Evolutionary conservation across 2,329 filamentous ascomycete genomes (phyloP).

Genomic region (Geoglossum cookeanum): DNA sequence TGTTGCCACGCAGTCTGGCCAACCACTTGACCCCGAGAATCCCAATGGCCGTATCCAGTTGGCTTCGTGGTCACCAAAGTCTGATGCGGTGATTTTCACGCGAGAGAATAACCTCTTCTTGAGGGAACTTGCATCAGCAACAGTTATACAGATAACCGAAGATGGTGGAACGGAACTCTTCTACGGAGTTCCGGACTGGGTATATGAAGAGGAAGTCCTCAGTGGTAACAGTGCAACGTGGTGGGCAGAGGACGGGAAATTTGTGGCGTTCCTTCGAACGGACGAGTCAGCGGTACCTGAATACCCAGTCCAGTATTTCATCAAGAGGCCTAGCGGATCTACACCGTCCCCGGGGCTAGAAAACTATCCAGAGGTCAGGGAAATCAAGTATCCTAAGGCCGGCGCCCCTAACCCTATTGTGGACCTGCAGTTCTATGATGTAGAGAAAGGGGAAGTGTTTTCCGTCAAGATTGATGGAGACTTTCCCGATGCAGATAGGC

Average conservation of each 20-base stretch:
- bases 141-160: conserved; percentile 54
- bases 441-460: conserved; percentile 59
- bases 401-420: conserved; percentile 87
- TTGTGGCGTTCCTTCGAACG: conserved; percentile 77
- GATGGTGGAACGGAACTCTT: conserved; percentile 82
- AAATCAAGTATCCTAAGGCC: conserved; percentile 96
- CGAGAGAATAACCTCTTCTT: conserved; percentile 79
- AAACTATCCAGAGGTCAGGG: conserved; percentile 70
- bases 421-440: conserved; percentile 72
- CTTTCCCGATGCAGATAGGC: conserved; percentile 61
- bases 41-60: conserved; percentile 53
- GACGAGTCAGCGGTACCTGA: conserved; percentile 85
- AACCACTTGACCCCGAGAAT: conserved; percentile 57
- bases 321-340: conserved; percentile 65
- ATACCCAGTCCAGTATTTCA: conserved; percentile 84
- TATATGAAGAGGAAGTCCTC: conserved; percentile 81
- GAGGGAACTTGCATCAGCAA: conserved; percentile 41
- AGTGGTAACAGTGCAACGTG: conserved; percentile 65
- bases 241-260: conserved; percentile 86
- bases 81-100: conserved; percentile 77
- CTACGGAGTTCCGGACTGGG: conserved; percentile 95
- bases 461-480: conserved; percentile 57
- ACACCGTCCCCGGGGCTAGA: conserved; percentile 52
- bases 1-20: conserved; percentile 55
- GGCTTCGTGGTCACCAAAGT: conserved; percentile 74